Conservation (phyloP, 306 rosid genomes). For the Cucurbita ficifolia region DNA sequence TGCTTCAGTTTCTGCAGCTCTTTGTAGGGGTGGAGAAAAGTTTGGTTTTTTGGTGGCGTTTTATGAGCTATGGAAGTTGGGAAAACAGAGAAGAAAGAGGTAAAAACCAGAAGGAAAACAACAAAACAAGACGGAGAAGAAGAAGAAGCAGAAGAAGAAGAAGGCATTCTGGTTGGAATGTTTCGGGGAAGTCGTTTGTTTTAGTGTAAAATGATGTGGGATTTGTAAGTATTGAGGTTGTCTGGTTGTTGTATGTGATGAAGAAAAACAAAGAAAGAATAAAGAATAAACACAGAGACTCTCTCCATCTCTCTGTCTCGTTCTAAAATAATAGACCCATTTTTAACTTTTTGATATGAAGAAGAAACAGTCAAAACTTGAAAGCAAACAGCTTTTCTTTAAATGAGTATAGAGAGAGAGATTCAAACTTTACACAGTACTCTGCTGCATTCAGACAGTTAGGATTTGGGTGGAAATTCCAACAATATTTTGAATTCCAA, state of each 20-base stretch:
- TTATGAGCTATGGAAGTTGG: constrained; percentile 26
- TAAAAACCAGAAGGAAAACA: constrained; percentile 35
- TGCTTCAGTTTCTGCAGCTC: constrained; percentile 37
- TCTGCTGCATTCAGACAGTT: background rate
- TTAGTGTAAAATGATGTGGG: constrained; percentile 26
- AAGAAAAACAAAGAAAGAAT: no score
- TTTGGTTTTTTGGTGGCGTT: constrained; percentile 41
- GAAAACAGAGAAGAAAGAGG: constrained; percentile 36
- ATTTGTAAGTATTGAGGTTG: constrained; percentile 53
- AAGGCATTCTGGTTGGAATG: constrained; percentile 37
- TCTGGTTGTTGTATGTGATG: constrained; percentile 50
- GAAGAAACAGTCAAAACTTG: background rate
- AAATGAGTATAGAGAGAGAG: background rate
- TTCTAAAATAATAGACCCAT: no score
- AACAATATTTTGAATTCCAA: background rate
- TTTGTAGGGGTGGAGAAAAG: constrained; percentile 33
- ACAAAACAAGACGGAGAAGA: constrained; percentile 23
- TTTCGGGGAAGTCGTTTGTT: constrained; percentile 26
- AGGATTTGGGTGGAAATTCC: constrained; percentile 4
- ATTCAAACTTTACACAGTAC: background rate
- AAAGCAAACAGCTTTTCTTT: background rate
- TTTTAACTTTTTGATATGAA: background rate
- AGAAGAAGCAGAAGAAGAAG: constrained; percentile 7
- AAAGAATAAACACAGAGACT: no score
- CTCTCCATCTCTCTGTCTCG: no score